phyloP scores from a whole-genome alignment of 2,329 filamentous ascomycete genomes.

The Rugonectria rugulosa region DNA sequence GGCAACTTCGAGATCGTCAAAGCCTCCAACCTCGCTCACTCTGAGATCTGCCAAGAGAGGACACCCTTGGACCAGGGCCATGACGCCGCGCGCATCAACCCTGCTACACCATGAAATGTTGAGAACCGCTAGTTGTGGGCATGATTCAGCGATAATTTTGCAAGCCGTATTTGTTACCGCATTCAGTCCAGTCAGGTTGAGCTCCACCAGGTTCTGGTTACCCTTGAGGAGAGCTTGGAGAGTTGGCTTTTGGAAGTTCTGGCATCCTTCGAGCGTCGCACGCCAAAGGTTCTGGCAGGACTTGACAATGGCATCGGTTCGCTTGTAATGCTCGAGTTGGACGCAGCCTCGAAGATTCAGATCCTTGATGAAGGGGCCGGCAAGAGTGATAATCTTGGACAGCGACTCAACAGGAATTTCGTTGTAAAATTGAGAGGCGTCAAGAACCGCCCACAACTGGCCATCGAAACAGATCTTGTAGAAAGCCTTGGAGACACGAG shows the following conservation, averaged over 20 bases:
- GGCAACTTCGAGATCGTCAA: slow-evolving; percentile 77
- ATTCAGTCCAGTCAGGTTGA: slow-evolving; percentile 85
- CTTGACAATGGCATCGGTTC: slow-evolving; percentile 78
- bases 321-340: slow-evolving; percentile 84
- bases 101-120: slow-evolving; percentile 95
- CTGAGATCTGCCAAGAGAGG: slow-evolving; percentile 78
- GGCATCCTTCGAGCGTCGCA: slow-evolving; percentile 88
- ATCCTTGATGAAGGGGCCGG: slow-evolving; percentile 89
- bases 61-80: slow-evolving; percentile 76
- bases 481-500: slow-evolving; percentile 80
- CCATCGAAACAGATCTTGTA: slow-evolving; percentile 90
- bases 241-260: slow-evolving; percentile 80
- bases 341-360: slow-evolving; percentile 92
- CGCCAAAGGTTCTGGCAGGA: slow-evolving; percentile 87
- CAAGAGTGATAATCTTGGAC: slow-evolving; percentile 82
- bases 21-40: slow-evolving; percentile 82
- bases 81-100: slow-evolving; percentile 79
- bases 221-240: slow-evolving; percentile 77
- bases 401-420: slow-evolving; percentile 86
- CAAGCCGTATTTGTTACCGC: slow-evolving; percentile 85
- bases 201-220: slow-evolving; percentile 79
- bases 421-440: slow-evolving; percentile 85
- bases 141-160: slow-evolving; percentile 83
- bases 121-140: slow-evolving; percentile 80
- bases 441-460: slow-evolving; percentile 87